These are phyloP conservation scores for Orbilia javanica DNA, from an alignment of 2,329 filamentous ascomycete genomes.

Conservation along the genomic window DNA sequence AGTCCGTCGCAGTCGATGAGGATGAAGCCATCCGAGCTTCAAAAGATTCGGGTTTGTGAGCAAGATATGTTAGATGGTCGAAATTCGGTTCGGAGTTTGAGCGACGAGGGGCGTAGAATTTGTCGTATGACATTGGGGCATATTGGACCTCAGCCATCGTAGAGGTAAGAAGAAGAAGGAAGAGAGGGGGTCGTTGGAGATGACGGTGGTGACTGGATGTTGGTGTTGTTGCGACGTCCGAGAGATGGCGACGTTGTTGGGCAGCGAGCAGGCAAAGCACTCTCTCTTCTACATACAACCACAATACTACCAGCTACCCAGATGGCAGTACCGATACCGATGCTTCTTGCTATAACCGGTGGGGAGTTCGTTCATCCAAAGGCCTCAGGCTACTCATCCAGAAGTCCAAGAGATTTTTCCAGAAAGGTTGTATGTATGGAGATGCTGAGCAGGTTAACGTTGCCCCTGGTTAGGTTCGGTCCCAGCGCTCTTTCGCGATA, in stretches of 20 bases:
- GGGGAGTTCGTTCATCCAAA: slow-evolving; percentile 23
- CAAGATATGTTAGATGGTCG: slow-evolving; percentile 46
- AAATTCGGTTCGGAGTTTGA: slow-evolving; percentile 57
- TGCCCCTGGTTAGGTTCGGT: slow-evolving; percentile 28
- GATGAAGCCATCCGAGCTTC: slow-evolving; percentile 54
- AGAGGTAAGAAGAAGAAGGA: slow-evolving; percentile 3
- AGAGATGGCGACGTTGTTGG: slow-evolving; percentile 13
- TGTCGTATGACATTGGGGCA: slow-evolving; percentile 57
- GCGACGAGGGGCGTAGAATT: slow-evolving; percentile 49
- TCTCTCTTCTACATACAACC: slow-evolving; percentile 29
- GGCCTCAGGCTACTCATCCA: slow-evolving; percentile 13
- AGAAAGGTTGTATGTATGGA: neutral
- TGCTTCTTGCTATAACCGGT: neutral
- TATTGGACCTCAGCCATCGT: slow-evolving; percentile 57
- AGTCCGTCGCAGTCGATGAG: slow-evolving; percentile 48
- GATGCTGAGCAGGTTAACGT: too few species aligned
- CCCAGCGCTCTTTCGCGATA: slow-evolving; percentile 47
- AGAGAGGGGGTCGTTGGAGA: neutral
- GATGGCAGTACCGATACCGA: neutral
- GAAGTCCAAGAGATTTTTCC: neutral
- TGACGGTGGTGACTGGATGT: slow-evolving; percentile 3
- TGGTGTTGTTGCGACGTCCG: slow-evolving; percentile 17
- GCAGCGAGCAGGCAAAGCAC: neutral
- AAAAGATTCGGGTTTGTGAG: slow-evolving; percentile 39
- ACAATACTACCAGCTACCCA: slow-evolving; percentile 15